phyloP scores from a whole-genome alignment of 1,284 basidiomycete genomes.

The Ceratobasidium sp. region DNA sequence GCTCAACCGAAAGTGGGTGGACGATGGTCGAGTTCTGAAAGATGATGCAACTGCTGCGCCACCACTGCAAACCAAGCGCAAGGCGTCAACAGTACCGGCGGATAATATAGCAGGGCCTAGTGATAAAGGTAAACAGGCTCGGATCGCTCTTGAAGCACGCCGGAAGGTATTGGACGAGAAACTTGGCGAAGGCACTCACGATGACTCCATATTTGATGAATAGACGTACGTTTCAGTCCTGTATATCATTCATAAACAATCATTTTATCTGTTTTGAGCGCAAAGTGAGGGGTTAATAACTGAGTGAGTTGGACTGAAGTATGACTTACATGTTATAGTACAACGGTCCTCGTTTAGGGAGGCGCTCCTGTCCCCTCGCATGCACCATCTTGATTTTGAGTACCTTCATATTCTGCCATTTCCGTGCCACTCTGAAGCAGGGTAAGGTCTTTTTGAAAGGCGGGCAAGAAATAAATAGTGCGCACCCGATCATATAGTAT shows the following conservation, averaged over 20 bases:
- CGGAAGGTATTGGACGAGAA: background rate
- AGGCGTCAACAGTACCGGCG: background rate
- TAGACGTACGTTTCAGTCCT: background rate
- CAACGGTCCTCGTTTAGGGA: background rate
- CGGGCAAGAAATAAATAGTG: background rate
- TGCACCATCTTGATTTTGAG: background rate
- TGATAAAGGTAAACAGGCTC: background rate
- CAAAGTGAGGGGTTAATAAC: too few species aligned
- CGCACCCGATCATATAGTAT: conserved; percentile 9
- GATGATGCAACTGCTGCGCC: background rate
- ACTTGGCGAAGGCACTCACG: background rate
- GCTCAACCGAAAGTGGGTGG: background rate
- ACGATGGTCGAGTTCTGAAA: background rate
- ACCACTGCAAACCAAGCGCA: background rate
- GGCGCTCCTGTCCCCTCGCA: background rate
- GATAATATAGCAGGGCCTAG: background rate
- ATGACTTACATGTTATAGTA: background rate
- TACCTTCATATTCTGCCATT: background rate
- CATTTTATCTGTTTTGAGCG: background rate
- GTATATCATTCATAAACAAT: background rate
- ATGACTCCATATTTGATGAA: background rate
- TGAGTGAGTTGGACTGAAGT: too few species aligned
- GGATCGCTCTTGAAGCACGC: background rate
- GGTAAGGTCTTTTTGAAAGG: background rate
- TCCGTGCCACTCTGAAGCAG: background rate